Percentiles rank a stretch among this genome's conserved stretches.
Conservation (phyloP, 805 yeast genomes). For the Phaffomyces antillensis region DNA sequence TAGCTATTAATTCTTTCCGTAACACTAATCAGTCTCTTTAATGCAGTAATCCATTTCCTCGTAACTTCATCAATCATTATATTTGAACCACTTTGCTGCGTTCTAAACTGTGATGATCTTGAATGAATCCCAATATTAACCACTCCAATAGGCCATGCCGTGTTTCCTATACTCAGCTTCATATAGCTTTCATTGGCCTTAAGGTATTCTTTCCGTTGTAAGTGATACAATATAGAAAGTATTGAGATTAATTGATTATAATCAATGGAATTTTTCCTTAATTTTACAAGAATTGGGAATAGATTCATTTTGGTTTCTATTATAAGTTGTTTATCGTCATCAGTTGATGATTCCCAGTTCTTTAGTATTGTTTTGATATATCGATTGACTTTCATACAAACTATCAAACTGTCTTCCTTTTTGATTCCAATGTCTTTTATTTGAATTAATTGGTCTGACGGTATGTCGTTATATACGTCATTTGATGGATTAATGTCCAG, state of each 20-base stretch:
- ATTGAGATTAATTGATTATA: conserved; percentile 43
- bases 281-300: conserved; percentile 44
- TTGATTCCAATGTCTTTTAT: conserved; percentile 12
- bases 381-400: conserved; percentile 18
- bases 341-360: conserved; percentile 29
- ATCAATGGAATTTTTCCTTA: conserved; percentile 37
- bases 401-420: neutral
- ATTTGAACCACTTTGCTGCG: conserved; percentile 54
- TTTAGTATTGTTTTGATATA: conserved; percentile 27
- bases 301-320: conserved; percentile 42
- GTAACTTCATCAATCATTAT: conserved; percentile 75
- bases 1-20: conserved; percentile 8
- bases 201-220: conserved; percentile 46
- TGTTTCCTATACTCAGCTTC: conserved; percentile 76
- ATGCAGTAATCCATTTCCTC: conserved; percentile 66
- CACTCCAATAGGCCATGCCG: conserved; percentile 91
- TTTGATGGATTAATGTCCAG: neutral
- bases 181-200: conserved; percentile 64
- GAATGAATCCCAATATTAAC: conserved; percentile 74
- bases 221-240: conserved; percentile 48
- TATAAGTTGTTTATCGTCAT: conserved; percentile 19
- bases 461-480: neutral
- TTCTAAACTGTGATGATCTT: conserved; percentile 53
- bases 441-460: conserved; percentile 11
- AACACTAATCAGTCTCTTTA: conserved; percentile 67